Percentiles rank a stretch among this genome's conserved stretches.
Evolutionary conservation across 352 stramenopile genomes (phyloP).

Genomic region (Globisporangium heterothallicum): DNA sequence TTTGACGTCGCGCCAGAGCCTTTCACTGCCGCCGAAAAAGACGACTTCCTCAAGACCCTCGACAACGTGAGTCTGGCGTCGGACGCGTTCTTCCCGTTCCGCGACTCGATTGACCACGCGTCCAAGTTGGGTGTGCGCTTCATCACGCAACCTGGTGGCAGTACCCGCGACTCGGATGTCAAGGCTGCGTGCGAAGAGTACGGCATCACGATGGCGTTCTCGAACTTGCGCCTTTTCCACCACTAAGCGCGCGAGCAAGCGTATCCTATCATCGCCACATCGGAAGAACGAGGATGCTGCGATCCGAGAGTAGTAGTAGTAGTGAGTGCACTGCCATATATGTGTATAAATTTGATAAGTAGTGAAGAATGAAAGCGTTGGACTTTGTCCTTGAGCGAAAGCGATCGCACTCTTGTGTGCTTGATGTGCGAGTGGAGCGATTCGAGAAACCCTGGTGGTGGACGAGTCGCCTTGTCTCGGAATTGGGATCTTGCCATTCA

Average conservation of each 20-base stretch:
- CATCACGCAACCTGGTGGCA: slow-evolving; percentile 95
- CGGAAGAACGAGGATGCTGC: not conserved
- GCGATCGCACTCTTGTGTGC: too few relatives aligned
- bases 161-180: slow-evolving; percentile 88
- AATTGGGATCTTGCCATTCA: too few relatives aligned
- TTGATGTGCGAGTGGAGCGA: too few relatives aligned
- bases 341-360: not conserved
- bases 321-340: not conserved
- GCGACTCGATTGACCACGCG: slow-evolving; percentile 97
- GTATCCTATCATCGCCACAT: too few relatives aligned
- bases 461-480: too few relatives aligned
- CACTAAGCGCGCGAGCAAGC: slow-evolving; percentile 96
- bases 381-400: too few relatives aligned
- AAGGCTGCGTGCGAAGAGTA: slow-evolving; percentile 96
- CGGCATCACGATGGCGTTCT: slow-evolving; percentile 99
- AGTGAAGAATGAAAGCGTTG: too few relatives aligned
- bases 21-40: slow-evolving; percentile 93
- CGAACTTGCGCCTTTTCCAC: slow-evolving; percentile 98
- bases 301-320: not conserved
- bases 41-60: slow-evolving; percentile 90
- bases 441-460: too few relatives aligned
- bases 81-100: slow-evolving; percentile 99
- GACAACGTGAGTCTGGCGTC: slow-evolving; percentile 93
- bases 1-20: slow-evolving; percentile 93
- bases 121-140: slow-evolving; percentile 94